Conservation (phyloP, 306 rosid genomes). For the Geum urbanum region DNA sequence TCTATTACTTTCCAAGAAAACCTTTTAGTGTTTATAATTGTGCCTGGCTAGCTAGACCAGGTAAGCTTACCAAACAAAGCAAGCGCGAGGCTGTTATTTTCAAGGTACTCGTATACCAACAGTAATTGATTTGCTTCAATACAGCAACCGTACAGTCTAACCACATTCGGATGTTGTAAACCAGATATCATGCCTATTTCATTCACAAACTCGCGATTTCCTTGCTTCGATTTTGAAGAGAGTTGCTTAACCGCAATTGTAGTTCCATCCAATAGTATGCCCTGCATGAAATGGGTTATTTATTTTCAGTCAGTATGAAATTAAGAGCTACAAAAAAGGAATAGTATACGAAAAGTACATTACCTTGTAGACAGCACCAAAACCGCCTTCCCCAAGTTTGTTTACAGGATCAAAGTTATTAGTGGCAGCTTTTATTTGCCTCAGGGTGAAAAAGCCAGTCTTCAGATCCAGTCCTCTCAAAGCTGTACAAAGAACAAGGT, state of each 20-base stretch:
- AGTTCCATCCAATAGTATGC: constrained; percentile 51
- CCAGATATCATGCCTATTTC: constrained; percentile 61
- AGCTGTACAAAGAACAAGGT: neutral
- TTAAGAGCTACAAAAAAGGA: neutral
- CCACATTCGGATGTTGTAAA: constrained; percentile 33
- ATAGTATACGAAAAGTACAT: neutral
- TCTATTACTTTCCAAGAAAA: neutral
- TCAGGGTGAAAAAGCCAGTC: constrained; percentile 16
- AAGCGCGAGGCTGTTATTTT: constrained; percentile 31
- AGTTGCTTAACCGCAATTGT: constrained; percentile 56
- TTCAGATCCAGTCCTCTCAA: constrained; percentile 15
- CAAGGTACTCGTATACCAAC: constrained; percentile 53
- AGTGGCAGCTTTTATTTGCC: constrained; percentile 40
- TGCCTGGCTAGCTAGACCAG: neutral
- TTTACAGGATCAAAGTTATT: constrained; percentile 45
- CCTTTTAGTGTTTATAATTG: neutral
- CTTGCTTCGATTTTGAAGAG: constrained; percentile 52
- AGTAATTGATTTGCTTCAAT: constrained; percentile 25
- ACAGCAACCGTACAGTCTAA: constrained; percentile 26
- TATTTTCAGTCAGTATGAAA: neutral
- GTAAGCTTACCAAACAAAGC: constrained; percentile 28
- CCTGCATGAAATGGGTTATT: constrained; percentile 24
- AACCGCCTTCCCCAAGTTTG: constrained; percentile 72
- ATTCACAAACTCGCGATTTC: constrained; percentile 54
- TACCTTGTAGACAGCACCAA: constrained; percentile 73